Evolutionary conservation across 441 rosid species (phyloP).

Genomic region (Arabidopsis hybrid): DNA sequence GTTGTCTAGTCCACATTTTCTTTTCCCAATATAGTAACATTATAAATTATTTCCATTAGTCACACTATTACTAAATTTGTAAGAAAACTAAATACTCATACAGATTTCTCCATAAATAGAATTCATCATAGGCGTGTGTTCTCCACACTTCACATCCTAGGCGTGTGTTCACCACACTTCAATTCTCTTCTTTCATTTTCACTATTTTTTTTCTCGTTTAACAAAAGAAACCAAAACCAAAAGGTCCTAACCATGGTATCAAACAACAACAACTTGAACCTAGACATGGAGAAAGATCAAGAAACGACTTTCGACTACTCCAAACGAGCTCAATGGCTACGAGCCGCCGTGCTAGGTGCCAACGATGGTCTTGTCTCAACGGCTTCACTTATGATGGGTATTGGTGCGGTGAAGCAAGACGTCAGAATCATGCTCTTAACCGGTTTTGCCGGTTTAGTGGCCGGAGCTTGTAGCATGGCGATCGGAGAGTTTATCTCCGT

Average conservation of each 20-base stretch:
- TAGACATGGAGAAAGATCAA: background rate
- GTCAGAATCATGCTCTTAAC: too few relatives aligned
- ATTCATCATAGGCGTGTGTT: conserved; percentile 56
- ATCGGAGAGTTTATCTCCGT: conserved; percentile 91
- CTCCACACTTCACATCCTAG: conserved; percentile 53
- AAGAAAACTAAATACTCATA: background rate
- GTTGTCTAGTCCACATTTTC: background rate
- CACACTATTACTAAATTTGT: background rate
- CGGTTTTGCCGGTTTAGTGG: too few relatives aligned
- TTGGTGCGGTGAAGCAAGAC: too few relatives aligned
- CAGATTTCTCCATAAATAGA: conserved; percentile 52
- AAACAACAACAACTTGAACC: background rate
- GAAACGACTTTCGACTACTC: background rate
- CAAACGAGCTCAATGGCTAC: background rate
- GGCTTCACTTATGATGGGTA: background rate
- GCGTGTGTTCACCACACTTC: conserved; percentile 73
- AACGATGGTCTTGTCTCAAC: background rate
- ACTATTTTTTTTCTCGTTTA: too few relatives aligned
- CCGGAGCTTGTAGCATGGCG: conserved; percentile 82
- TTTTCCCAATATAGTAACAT: background rate
- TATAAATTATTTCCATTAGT: background rate
- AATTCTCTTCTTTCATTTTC: conserved; percentile 12
- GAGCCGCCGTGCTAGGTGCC: background rate
- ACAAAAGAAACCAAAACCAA: too few relatives aligned
- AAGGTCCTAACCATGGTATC: background rate